phyloP scores from a whole-genome alignment of 2,329 filamentous ascomycete species.

The Neopestalotiopsis clavispora region DNA sequence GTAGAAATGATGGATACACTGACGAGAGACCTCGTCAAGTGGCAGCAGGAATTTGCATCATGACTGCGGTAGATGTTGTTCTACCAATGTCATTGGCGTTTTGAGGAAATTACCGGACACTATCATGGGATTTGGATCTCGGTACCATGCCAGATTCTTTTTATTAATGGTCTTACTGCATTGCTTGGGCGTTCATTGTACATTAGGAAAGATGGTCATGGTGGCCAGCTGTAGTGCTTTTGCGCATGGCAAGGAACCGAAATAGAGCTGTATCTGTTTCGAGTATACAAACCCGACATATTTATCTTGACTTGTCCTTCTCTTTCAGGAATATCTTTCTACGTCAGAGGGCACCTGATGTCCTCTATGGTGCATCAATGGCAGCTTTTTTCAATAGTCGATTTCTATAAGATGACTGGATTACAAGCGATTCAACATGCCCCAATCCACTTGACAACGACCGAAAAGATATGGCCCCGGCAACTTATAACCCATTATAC shows the following conservation, averaged over 20 bases:
- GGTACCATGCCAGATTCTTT: conserved; percentile 20
- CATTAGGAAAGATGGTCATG: conserved; percentile 27
- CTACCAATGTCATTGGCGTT: not conserved
- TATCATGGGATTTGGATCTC: conserved; percentile 11
- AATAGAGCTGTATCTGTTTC: not conserved
- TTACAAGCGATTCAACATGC: no score
- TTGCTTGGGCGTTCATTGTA: conserved; percentile 2
- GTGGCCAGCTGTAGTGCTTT: conserved; percentile 28
- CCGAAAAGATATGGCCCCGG: no score
- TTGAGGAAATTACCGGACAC: not conserved
- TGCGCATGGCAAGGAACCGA: not conserved
- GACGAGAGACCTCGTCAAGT: conserved; percentile 80
- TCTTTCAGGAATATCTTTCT: no score
- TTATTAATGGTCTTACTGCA: conserved; percentile 6
- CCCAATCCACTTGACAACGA: no score
- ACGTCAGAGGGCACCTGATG: no score
- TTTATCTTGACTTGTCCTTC: not conserved
- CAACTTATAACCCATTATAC: no score
- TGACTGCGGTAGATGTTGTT: conserved; percentile 5
- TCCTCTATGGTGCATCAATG: no score
- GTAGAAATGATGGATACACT: conserved; percentile 91
- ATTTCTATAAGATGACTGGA: no score
- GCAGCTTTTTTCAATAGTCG: no score
- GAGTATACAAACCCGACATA: not conserved
- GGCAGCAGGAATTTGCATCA: conserved; percentile 73